phyloP scores from a whole-genome alignment of 148 eudicot species.

The Gaultheria prostrata region DNA sequence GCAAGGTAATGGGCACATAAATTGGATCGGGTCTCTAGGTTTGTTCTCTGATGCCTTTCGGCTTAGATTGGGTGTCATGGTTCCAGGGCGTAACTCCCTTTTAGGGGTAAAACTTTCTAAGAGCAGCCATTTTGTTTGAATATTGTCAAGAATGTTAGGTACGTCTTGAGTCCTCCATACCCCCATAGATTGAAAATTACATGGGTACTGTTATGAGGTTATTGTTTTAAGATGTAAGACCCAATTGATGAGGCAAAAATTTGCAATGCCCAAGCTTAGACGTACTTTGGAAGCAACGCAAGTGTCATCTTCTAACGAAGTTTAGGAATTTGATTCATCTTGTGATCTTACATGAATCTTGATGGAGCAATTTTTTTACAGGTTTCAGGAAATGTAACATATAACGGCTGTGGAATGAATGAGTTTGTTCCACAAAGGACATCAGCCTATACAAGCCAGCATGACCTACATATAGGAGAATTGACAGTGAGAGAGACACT shows the following conservation, averaged over 20 bases:
- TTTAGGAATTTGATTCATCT: background rate
- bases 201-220: no score
- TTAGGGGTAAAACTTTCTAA: background rate
- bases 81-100: no score
- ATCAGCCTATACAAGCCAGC: conserved; percentile 62
- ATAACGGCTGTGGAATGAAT: conserved; percentile 53
- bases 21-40: background rate
- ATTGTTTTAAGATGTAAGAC: background rate
- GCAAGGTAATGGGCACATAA: background rate
- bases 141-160: no score
- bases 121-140: background rate
- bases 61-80: no score
- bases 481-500: conserved; percentile 70
- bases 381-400: conserved; percentile 54
- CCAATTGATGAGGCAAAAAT: background rate
- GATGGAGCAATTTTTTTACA: conserved; percentile 8
- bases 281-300: background rate
- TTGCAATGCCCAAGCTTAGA: background rate
- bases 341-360: background rate
- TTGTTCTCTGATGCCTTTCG: no score
- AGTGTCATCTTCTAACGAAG: background rate
- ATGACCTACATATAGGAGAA: conserved; percentile 63
- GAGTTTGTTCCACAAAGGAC: conserved; percentile 69
- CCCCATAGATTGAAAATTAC: no score
- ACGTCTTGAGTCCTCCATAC: no score